Evolutionary conservation across 352 stramenopile genomes (phyloP).

Genomic region (Pythium periplocum): DNA sequence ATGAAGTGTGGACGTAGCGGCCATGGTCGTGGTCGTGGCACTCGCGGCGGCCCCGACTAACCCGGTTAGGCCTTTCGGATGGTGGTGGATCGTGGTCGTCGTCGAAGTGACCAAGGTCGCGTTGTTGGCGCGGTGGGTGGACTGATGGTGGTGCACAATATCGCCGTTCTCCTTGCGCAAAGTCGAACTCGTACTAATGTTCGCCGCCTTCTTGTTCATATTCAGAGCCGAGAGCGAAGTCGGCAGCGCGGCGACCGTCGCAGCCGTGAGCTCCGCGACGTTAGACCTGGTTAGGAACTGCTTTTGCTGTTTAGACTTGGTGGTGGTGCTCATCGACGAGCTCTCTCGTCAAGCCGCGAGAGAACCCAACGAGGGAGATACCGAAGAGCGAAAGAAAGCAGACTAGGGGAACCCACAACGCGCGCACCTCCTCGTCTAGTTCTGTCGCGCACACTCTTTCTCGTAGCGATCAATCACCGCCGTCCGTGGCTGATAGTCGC

Average conservation of each 20-base stretch:
- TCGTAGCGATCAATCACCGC: too few species aligned
- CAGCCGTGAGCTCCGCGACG: conserved; percentile 71
- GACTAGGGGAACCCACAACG: too few species aligned
- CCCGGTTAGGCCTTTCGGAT: conserved; percentile 16
- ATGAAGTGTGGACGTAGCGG: conserved; percentile 13
- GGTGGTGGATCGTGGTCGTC: conserved; percentile 71
- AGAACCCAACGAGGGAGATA: too few species aligned
- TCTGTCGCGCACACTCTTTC: too few species aligned
- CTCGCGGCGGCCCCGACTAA: conserved; percentile 4
- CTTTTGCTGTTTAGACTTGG: conserved; percentile 27
- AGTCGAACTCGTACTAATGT: conserved; percentile 40
- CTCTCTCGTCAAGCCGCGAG: too few species aligned
- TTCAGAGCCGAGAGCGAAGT: conserved; percentile 37
- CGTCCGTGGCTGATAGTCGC: too few species aligned
- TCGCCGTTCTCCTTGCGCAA: conserved; percentile 68
- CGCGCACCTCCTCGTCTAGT: too few species aligned
- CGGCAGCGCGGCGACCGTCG: conserved; percentile 60
- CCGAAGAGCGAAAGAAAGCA: too few species aligned
- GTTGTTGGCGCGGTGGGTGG: conserved; percentile 65
- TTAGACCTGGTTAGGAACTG: conserved; percentile 69
- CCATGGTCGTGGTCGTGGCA: conserved; percentile 11
- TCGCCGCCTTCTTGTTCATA: conserved; percentile 6
- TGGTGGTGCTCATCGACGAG: conserved; percentile 36
- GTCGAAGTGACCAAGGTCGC: conserved; percentile 71
- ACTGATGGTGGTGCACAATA: conserved; percentile 74